Evolutionary conservation across 139 green algal genomes (phyloP), one percentile per base, ranked within the genome.

Genomic region (Mesotaenium endlicherianum): DNA sequence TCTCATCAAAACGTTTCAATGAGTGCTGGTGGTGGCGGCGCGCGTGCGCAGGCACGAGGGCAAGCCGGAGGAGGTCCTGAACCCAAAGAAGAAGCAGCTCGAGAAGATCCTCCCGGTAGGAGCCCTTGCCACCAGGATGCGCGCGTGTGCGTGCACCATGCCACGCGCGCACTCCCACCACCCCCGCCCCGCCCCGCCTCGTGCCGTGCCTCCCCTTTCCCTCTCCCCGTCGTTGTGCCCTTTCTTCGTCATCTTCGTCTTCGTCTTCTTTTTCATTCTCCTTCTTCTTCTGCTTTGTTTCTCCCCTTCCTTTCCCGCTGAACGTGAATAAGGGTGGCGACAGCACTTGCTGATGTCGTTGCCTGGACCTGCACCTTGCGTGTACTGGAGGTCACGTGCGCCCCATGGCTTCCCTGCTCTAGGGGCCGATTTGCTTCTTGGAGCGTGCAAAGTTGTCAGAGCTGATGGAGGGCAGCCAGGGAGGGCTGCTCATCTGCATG

Each of bases 71-170:
- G 77, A 86, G 17, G 83, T 88, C n/a, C 60, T 89, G 5, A 86
- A 83, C 49, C 95, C 93, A 17, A 98, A 97, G 83, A 97, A 97
- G 87, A 96, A 97, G 80, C 70, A 95, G 3, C 92, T 97, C 39
- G 94, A 98, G 84, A 80, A 81, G 81, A 92, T 97, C 1, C 89
- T 93, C 36, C 93, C 92, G 2, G 93, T 84, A 40, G 16, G 77
- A 75, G 31, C 43, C 43, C 40, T 77, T 76, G 36, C 41, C 14
- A 30, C 55, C 55, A 4, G 55, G 31, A 67, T 36, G 55, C 16
- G 68, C 42, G 0, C 38, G 2, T 5, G 30, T 64, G 43, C 42
- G 53, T 64, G 40, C 42, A 77, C n/a, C 43, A n/a, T 3, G 17
- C 34, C 3, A 30, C 3, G 4, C 11, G n/a, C 31, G 36, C 3